Percentiles rank a stretch among this genome's conserved stretches.
phyloP scores from a whole-genome alignment of 345 rosid species.

The Arabis hirsuta region DNA sequence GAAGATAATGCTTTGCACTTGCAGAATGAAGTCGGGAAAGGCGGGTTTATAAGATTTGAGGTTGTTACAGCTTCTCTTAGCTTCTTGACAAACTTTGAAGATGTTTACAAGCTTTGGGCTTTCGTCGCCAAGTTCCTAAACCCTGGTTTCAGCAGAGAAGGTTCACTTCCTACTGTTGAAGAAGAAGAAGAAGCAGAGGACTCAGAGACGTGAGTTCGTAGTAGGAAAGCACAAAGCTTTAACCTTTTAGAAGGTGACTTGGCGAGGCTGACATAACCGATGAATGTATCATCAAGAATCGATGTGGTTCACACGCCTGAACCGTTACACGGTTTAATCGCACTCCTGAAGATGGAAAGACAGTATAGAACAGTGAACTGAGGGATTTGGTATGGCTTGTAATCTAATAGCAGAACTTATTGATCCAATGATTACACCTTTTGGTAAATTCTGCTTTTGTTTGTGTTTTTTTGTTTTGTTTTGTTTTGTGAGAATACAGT shows the following conservation, averaged over 20 bases:
- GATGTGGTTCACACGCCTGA: slow-evolving; percentile 12
- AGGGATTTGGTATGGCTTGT: slow-evolving; percentile 33
- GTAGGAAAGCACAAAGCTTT: slow-evolving; percentile 10
- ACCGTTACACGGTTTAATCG: slow-evolving; percentile 17
- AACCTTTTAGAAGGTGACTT: slow-evolving; percentile 28
- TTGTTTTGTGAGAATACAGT: slow-evolving; percentile 11
- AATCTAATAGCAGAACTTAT: slow-evolving; percentile 13
- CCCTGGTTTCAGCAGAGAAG: slow-evolving; percentile 70
- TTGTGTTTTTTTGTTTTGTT: not conserved
- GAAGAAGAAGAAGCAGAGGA: slow-evolving; percentile 61
- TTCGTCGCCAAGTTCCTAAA: slow-evolving; percentile 86
- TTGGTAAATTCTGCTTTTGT: slow-evolving; percentile 17
- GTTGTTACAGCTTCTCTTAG: slow-evolving; percentile 95
- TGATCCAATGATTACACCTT: slow-evolving; percentile 13
- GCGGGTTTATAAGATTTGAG: slow-evolving; percentile 73
- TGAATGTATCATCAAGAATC: slow-evolving; percentile 18
- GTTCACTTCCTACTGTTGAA: slow-evolving; percentile 70
- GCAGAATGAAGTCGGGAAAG: slow-evolving; percentile 75
- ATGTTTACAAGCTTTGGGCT: slow-evolving; percentile 91
- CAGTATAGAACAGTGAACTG: slow-evolving; percentile 13
- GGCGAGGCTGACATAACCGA: slow-evolving; percentile 33
- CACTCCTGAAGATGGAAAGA: slow-evolving; percentile 11
- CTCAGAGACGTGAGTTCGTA: slow-evolving; percentile 52
- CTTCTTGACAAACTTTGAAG: slow-evolving; percentile 93
- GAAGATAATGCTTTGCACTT: slow-evolving; percentile 62